Conservation (phyloP, 208 protist species). For the Spongospora subterranea region DNA sequence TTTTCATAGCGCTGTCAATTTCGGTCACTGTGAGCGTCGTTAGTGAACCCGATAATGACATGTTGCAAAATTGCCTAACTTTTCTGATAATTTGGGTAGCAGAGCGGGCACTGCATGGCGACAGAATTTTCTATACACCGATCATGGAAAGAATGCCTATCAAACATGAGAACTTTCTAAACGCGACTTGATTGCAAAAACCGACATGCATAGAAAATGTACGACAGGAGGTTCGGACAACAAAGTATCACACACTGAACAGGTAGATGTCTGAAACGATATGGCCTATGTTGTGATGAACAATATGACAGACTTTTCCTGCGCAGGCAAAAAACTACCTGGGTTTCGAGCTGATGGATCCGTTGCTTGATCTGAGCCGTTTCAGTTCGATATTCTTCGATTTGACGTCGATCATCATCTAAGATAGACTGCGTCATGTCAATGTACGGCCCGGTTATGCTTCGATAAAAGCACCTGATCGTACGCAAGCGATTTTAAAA, state of each 20-base stretch:
- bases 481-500: constrained; percentile 25
- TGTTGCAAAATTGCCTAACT: not conserved
- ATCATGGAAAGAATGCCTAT: constrained; percentile 33
- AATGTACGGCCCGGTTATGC: not conserved
- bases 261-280: constrained; percentile 18
- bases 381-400: constrained; percentile 26
- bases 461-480: not conserved
- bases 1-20: constrained; percentile 26
- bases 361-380: not conserved
- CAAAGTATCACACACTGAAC: not conserved
- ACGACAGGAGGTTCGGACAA: constrained; percentile 40
- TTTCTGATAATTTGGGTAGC: constrained; percentile 8
- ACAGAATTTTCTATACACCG: not conserved
- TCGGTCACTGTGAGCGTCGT: not conserved
- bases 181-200: not conserved
- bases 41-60: not conserved
- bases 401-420: constrained; percentile 5
- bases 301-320: not conserved
- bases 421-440: not conserved
- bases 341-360: constrained; percentile 8
- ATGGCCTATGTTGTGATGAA: too few species aligned
- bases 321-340: not conserved
- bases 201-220: constrained; percentile 44
- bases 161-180: not conserved
- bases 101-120: not conserved